Base-by-base conservation (phyloP, 163 green algal genomes). In the Volvox carteri region DNA sequence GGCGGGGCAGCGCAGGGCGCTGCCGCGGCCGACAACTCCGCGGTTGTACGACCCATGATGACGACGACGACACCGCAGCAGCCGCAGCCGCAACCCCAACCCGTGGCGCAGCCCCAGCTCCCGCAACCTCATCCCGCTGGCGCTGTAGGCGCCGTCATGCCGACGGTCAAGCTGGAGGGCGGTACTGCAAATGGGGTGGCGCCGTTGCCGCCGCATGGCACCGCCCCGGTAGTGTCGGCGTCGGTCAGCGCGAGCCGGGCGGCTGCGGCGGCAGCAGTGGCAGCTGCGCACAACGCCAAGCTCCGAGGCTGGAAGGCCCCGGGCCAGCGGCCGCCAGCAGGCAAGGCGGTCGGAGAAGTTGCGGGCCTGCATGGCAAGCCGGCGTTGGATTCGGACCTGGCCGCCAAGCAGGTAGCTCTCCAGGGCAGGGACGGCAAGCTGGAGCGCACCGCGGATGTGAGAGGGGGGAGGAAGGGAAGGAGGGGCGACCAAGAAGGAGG, bases 221-320 rank as follows among this genome's bases (percentile, higher is more conserved):
- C 8, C 37, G 41, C 18, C 4, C 28, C 39, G 70, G 14, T 39
- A 21, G 70, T 39, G 39, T 37, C 33, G 2, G n/a, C n/a, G 33
- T 44, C 65, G 30, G 33, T 35, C 12, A 75, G 30, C 65, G 70
- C 70, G 37, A 54, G 23, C 39, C 19, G 39, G 2, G 39, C 70
- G 5, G 70, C 70, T 2, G 70, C 70, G 3, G 70, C 39, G 9
- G 39, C 39, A 41, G 39, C 56, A 0, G 39, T 78, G 70, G 39
- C 70, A 39, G 70, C 70, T 37, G 70, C 70, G 19, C 70, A 78
- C 1, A 54, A 54, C 11, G 39, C 70, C 70, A 78, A 78, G 70
- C 6, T 54, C 37, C 19, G 70, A 39, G 70, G 37, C 8, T 6
- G 54, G 1, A 76, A 76, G 67, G 33, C 67, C 30, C 67, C 28